Conservation (phyloP, 345 rosid genomes). For the Eucalyptus microcorys region DNA sequence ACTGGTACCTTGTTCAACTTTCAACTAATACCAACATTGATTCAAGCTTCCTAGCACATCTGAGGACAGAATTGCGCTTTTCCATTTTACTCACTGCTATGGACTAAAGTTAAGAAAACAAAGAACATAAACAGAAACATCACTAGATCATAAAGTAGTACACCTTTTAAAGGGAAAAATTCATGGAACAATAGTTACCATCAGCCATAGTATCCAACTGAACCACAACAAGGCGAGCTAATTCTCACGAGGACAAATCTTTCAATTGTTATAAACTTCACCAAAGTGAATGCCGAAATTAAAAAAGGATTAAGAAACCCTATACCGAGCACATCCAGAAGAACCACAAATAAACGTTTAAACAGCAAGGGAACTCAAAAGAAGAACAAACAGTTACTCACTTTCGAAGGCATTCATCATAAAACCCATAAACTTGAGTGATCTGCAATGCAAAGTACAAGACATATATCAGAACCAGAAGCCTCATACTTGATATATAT, state of each 20-base stretch:
- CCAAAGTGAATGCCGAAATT: background rate
- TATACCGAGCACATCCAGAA: background rate
- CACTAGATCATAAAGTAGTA: background rate
- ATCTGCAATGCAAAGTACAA: slow-evolving; percentile 42
- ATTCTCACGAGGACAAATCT: background rate
- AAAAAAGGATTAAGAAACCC: background rate
- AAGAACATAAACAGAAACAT: background rate
- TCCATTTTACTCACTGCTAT: background rate
- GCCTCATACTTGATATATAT: background rate
- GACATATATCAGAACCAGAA: background rate
- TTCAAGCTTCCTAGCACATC: background rate
- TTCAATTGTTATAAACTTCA: background rate
- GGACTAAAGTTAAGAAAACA: background rate
- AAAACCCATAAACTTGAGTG: slow-evolving; percentile 96
- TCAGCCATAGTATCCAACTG: background rate
- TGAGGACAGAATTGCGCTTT: background rate
- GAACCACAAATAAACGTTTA: background rate
- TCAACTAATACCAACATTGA: background rate
- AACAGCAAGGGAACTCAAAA: background rate
- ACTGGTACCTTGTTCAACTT: background rate
- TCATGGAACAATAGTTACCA: background rate
- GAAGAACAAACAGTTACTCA: slow-evolving; percentile 17
- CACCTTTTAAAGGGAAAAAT: background rate
- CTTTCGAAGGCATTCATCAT: slow-evolving; percentile 96
- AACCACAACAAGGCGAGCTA: background rate